These are phyloP conservation scores for Dispira parvispora DNA, from an alignment of 192 early-diverging fungal species.

Conservation along the genomic window DNA sequence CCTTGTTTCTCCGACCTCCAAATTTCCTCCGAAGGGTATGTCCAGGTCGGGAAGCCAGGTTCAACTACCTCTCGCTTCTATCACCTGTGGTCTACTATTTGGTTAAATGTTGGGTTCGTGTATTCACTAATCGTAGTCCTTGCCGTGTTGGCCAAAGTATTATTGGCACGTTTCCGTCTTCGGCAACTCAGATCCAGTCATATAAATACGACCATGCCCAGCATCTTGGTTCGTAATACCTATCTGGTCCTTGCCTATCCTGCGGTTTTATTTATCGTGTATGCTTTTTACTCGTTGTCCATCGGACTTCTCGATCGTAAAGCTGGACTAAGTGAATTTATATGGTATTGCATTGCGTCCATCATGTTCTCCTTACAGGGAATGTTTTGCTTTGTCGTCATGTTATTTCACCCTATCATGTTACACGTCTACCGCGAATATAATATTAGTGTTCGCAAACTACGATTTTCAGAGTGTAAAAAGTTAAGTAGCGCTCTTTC, in stretches of 20 bases:
- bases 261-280: not conserved
- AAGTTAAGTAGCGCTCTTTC: too few species aligned
- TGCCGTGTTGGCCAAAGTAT: not conserved
- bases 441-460: not conserved
- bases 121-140: not conserved
- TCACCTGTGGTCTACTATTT: not conserved
- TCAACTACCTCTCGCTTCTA: not conserved
- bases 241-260: constrained; percentile 3
- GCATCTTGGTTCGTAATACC: not conserved
- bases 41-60: not conserved
- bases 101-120: not conserved
- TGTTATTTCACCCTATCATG: constrained; percentile 4
- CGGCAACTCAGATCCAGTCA: not conserved
- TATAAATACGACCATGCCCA: not conserved
- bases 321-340: not conserved
- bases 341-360: not conserved
- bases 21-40: not conserved
- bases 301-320: not conserved
- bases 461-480: too few species aligned
- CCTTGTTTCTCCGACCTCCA: not conserved
- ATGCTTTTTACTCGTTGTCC: not conserved
- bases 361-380: not conserved
- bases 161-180: not conserved
- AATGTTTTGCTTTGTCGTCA: not conserved
- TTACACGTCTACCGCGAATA: not conserved